phyloP scores from a whole-genome alignment of 257 asterid genomes.

The Fraxinus pennsylvanica region DNA sequence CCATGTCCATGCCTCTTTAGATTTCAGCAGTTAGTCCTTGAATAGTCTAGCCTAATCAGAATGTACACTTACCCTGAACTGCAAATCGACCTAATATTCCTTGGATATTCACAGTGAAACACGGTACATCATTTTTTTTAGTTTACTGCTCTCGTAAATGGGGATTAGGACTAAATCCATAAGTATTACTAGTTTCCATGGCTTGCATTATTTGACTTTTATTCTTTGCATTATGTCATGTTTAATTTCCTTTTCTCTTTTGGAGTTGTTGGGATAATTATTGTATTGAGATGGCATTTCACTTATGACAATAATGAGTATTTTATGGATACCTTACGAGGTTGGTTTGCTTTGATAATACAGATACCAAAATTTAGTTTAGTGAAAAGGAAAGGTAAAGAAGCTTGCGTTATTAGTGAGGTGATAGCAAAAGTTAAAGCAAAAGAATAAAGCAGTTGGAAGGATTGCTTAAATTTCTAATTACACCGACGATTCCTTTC shows the following conservation, averaged over 20 bases:
- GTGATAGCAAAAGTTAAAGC: constrained; percentile 8
- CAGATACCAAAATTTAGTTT: constrained; percentile 21
- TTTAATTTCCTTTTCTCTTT: background rate
- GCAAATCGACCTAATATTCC: background rate
- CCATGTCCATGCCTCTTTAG: background rate
- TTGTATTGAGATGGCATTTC: background rate
- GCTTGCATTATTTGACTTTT: background rate
- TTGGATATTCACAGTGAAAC: background rate
- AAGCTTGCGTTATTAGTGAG: background rate
- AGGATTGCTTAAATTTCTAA: constrained; percentile 14
- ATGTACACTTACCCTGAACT: background rate
- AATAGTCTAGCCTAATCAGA: background rate
- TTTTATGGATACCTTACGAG: constrained; percentile 24
- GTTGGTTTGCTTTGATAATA: constrained; percentile 21
- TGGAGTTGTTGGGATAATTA: background rate
- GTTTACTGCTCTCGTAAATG: too few relatives aligned
- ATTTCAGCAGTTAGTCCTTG: background rate
- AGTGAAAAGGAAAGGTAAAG: constrained; percentile 24
- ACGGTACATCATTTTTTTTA: too few relatives aligned
- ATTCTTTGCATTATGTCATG: background rate
- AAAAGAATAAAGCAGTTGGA: constrained; percentile 29
- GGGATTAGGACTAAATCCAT: background rate
- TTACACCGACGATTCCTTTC: constrained; percentile 25
- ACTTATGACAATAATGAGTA: background rate
- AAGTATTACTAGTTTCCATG: background rate